A percentile compares a stretch with the other conserved stretches of the same genome.
Conservation (phyloP, 495 filamentous ascomycete species). For the Daldinia decipiens region DNA sequence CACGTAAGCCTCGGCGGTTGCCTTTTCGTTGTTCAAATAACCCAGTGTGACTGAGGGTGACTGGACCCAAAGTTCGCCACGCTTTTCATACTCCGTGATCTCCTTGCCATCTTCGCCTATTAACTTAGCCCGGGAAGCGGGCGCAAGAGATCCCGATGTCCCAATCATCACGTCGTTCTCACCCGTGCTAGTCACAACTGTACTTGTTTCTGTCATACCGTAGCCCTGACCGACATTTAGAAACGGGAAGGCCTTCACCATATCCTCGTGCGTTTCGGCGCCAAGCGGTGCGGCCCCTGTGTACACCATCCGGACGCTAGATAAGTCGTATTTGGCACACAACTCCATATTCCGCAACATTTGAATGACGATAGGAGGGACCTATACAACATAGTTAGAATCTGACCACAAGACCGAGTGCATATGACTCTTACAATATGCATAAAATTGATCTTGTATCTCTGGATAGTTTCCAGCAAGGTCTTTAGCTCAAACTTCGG, state of each 20-base stretch:
- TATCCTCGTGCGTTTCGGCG: constrained; percentile 75
- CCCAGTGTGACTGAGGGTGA: constrained; percentile 81
- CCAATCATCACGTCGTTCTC: constrained; percentile 76
- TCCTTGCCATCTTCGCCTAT: constrained; percentile 79
- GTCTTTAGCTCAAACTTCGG: constrained; percentile 82
- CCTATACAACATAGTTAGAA: constrained; percentile 52
- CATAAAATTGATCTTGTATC: constrained; percentile 74
- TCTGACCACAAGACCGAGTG: neutral
- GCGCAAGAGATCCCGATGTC: constrained; percentile 76
- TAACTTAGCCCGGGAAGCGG: constrained; percentile 73
- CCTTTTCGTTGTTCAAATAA: constrained; percentile 86
- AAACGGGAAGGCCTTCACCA: constrained; percentile 71
- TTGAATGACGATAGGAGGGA: constrained; percentile 87
- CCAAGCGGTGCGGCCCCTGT: constrained; percentile 88
- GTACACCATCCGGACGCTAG: constrained; percentile 72
- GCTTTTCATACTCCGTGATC: constrained; percentile 77
- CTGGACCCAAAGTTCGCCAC: constrained; percentile 82
- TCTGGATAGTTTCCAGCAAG: constrained; percentile 73
- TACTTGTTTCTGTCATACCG: constrained; percentile 84
- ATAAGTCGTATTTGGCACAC: constrained; percentile 78
- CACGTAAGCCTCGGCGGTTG: constrained; percentile 82
- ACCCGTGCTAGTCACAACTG: constrained; percentile 74
- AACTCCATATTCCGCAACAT: constrained; percentile 73
- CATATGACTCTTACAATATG: constrained; percentile 64
- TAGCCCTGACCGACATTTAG: constrained; percentile 83